Conservation (phyloP, 441 rosid genomes). For the Monsonia emarginata region DNA sequence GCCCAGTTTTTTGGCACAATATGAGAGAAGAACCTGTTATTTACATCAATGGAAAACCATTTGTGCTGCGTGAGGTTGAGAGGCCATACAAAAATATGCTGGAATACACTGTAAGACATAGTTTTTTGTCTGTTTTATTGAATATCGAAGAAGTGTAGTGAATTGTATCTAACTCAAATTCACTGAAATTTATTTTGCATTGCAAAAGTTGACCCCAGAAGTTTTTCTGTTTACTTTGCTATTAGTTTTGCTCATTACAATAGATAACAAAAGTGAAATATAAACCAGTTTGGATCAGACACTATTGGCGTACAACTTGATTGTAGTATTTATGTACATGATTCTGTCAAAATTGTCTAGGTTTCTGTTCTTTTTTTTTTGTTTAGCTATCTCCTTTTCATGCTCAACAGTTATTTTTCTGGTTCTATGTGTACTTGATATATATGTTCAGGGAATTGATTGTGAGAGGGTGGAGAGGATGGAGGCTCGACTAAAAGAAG, state of each 20-base stretch:
- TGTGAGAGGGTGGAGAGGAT: conserved; percentile 90
- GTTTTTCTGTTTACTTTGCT: neutral
- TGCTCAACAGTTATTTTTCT: neutral
- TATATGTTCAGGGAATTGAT: conserved; percentile 70
- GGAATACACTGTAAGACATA: conserved; percentile 73
- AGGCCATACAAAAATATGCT: conserved; percentile 96
- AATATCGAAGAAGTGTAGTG: conserved; percentile 7
- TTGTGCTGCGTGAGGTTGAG: conserved; percentile 97
- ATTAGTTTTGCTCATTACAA: neutral
- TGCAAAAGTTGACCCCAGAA: conserved; percentile 4
- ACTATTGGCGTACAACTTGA: neutral
- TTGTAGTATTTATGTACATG: conserved; percentile 1
- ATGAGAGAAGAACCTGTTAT: conserved; percentile 99
- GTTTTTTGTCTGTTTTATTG: conserved; percentile 1
- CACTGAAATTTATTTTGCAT: neutral
- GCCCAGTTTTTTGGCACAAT: conserved; percentile 91
- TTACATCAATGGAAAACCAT: conserved; percentile 92
- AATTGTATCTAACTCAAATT: conserved; percentile 2
- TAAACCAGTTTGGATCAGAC: neutral
- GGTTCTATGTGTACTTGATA: conserved; percentile 15
- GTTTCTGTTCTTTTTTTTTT: neutral
- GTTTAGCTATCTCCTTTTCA: conserved; percentile 4
- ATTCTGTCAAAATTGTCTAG: neutral
- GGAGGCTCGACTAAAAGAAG: conserved; percentile 97
- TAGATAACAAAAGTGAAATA: neutral